Evolutionary conservation across 2,329 filamentous ascomycete genomes (phyloP).

Genomic region (Endoconidiophora laricicola): DNA sequence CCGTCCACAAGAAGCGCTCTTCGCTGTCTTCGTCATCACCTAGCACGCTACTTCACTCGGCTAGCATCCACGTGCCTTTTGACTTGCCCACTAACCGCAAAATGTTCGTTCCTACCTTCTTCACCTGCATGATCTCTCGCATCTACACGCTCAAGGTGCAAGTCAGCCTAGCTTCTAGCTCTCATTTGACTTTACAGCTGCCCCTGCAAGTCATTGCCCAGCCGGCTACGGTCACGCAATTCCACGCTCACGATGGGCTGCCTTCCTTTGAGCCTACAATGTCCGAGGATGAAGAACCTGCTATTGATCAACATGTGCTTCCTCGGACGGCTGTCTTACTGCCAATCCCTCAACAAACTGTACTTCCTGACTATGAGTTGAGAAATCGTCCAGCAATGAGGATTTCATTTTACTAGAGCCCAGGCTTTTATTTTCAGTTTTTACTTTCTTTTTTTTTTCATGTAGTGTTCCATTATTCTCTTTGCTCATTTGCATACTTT

Average conservation of each 20-base stretch:
- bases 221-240: background rate
- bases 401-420: no score
- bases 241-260: background rate
- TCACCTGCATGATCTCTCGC: conserved; percentile 39
- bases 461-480: no score
- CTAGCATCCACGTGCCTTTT: conserved; percentile 31
- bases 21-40: no score
- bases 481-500: no score
- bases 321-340: no score
- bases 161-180: conserved; percentile 27
- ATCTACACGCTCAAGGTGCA: conserved; percentile 35
- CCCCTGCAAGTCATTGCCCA: conserved; percentile 30
- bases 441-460: no score
- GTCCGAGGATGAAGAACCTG: background rate
- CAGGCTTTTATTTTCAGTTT: no score
- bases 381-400: no score
- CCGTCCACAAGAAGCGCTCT: conserved; percentile 19
- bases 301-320: background rate
- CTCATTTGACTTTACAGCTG: conserved; percentile 27
- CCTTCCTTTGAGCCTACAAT: conserved; percentile 8
- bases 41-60: conserved; percentile 19
- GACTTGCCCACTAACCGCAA: conserved; percentile 30
- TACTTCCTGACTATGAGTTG: no score
- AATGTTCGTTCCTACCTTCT: conserved; percentile 39
- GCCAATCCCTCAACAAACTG: no score